phyloP scores from a whole-genome alignment of 768 basidiomycete species.

The Hygrocybe punicea region DNA sequence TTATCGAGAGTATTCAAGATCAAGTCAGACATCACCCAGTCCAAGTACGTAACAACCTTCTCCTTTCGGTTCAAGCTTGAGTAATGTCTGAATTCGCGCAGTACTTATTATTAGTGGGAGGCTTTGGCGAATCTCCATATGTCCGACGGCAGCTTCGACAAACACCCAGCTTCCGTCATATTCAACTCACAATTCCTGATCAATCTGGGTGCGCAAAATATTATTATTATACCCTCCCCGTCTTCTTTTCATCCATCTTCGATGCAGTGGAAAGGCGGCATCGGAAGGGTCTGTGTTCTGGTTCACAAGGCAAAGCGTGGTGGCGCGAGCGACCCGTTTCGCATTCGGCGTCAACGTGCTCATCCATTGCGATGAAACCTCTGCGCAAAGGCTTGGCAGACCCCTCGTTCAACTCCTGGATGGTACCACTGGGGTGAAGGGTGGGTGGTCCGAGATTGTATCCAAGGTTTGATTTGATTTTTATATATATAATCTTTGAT shows the following conservation, averaged over 20 bases:
- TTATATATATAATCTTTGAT: too few relatives aligned
- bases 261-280: slow-evolving; percentile 2
- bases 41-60: not conserved
- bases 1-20: not conserved
- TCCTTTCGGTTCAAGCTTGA: not conserved
- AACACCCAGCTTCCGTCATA: not conserved
- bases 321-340: slow-evolving; percentile 3
- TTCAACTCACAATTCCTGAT: slow-evolving; percentile 2
- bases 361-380: not conserved
- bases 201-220: slow-evolving; percentile 5
- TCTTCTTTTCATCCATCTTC: not conserved
- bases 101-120: slow-evolving; percentile 1
- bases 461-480: not conserved
- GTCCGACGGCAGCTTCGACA: not conserved
- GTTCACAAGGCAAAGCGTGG: not conserved
- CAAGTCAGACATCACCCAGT: not conserved
- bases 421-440: not conserved
- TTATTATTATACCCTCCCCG: too few relatives aligned
- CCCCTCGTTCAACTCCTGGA: not conserved
- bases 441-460: slow-evolving; percentile 5
- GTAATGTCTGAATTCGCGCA: not conserved
- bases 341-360: slow-evolving; percentile 4
- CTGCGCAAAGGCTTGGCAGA: not conserved
- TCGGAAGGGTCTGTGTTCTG: slow-evolving; percentile 6
- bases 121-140: slow-evolving; percentile 6